Percentiles rank a stretch among this genome's conserved stretches.
Conservation (phyloP, 106 monocot genomes). For the Dendrobium chrysotoxum region DNA sequence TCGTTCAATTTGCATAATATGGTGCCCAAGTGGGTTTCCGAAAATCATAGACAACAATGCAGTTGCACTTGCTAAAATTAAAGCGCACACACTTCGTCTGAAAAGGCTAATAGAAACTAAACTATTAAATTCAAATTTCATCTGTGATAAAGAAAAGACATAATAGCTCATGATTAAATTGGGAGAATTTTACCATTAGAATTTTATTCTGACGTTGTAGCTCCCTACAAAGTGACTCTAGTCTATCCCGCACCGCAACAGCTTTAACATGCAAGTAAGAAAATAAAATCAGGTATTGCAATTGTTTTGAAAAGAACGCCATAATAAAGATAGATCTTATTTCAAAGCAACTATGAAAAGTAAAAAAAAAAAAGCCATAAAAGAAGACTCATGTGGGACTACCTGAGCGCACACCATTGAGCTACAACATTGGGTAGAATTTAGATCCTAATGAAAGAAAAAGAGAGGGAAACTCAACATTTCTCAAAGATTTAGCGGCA, state of each 20-base stretch:
- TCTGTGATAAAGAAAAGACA: background rate
- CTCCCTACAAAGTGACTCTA: slow-evolving; percentile 95
- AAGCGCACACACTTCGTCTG: background rate
- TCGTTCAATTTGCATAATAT: background rate
- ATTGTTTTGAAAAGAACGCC: background rate
- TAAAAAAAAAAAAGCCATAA: background rate
- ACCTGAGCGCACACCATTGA: background rate
- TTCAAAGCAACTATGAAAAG: background rate
- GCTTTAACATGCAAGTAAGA: slow-evolving; percentile 38
- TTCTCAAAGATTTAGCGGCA: background rate
- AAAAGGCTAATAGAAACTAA: background rate
- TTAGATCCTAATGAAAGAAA: background rate
- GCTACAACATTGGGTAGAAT: background rate
- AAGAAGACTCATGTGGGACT: background rate
- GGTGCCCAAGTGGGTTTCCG: background rate
- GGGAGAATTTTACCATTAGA: slow-evolving; percentile 67
- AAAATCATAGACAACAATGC: background rate
- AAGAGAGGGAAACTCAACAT: background rate
- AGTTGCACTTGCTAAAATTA: background rate
- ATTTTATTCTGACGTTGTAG: slow-evolving; percentile 95
- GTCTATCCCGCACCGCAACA: slow-evolving; percentile 80
- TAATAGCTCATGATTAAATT: background rate
- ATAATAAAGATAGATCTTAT: background rate
- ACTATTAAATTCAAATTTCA: background rate
- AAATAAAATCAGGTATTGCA: slow-evolving; percentile 3